Base-by-base conservation (phyloP, 352 stramenopile species). In the Phytophthora cryptogea region DNA sequence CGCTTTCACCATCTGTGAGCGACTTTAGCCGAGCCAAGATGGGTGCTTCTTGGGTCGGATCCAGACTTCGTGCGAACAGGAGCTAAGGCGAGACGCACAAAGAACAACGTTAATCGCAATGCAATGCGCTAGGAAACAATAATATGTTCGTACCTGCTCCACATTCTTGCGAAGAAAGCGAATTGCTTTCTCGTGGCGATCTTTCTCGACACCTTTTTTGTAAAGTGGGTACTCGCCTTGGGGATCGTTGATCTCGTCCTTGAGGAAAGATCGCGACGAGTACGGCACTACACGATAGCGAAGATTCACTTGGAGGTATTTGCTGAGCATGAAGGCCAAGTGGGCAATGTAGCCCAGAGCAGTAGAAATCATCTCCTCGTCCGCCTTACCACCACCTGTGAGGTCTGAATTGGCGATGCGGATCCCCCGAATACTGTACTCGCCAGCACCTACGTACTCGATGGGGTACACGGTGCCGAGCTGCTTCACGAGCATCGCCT, bases 241-340 rank as follows among this genome's bases (percentile, higher is more conserved):
- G 40, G 82, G 67, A 32, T 94, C 86, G 48, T 95, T 94, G 45
- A 94, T 90, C 58, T 95, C 84, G 65, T 95, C 86, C 39, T 89
- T 89, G 32, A 95, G 69, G 47, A 83, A 92, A 4, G 84, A 94
- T 4, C 83, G 79, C 36, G 83, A 93, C 32, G 83, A 90, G 55
- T 89, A 91, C 20, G 84, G 83, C 41, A 90, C 70, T 41, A 95
- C 83, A 10, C 75, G 76, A 70, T 95, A 95, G 5, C 86, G 80
- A 27, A 95, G 66, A 32, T 92, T 95, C 43, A 95, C 83, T 40
- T 92, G 77, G 30, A 95, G 60, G 51, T 95, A 95, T 63, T 95
- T 95, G 76, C 82, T 90, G 23, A 95, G 76, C 81, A 95, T 92
- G 58, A 95, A 95, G 17, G 90, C 81, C 46, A 95, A 64, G 44